Evolutionary conservation across 192 early-diverging fungal species (phyloP).

Genomic region (Dissophora globulifera): DNA sequence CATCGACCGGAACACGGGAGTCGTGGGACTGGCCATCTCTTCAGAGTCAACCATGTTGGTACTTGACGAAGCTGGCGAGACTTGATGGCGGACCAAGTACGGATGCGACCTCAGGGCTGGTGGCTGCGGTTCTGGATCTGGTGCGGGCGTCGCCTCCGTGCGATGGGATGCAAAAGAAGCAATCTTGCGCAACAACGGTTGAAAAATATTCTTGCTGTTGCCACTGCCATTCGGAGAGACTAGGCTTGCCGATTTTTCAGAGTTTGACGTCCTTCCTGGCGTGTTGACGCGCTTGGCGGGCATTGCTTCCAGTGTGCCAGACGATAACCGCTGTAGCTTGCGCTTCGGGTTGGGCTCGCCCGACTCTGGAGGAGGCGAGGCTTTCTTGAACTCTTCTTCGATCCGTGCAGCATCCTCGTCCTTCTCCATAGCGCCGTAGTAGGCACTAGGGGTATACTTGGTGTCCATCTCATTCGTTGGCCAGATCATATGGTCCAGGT

Average conservation of each 20-base stretch:
- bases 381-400: conserved; percentile 52
- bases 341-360: conserved; percentile 45
- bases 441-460: conserved; percentile 23
- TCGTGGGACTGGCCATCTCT: conserved; percentile 21
- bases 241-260: conserved; percentile 23
- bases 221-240: no score
- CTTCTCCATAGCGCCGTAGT: conserved; percentile 34
- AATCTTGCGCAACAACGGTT: conserved; percentile 41
- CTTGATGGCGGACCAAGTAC: conserved; percentile 39
- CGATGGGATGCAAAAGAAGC: conserved; percentile 37
- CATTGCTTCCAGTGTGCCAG: conserved; percentile 29
- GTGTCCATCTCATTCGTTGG: conserved; percentile 49
- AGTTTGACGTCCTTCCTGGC: conserved; percentile 8
- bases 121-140: conserved; percentile 26
- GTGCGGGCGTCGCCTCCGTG: conserved; percentile 19
- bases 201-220: conserved; percentile 41
- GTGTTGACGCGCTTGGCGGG: conserved; percentile 41
- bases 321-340: conserved; percentile 45
- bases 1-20: conserved; percentile 11
- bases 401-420: conserved; percentile 51
- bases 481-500: conserved; percentile 53
- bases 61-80: conserved; percentile 30
- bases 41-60: conserved; percentile 20
- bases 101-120: conserved; percentile 36
- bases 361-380: conserved; percentile 42